A percentile compares a stretch with the other conserved stretches of the same genome.
These are phyloP conservation scores for Pleurozium schreberi DNA, from an alignment of 225 moss, liverwort and hornwort species.

Conservation along the genomic window DNA sequence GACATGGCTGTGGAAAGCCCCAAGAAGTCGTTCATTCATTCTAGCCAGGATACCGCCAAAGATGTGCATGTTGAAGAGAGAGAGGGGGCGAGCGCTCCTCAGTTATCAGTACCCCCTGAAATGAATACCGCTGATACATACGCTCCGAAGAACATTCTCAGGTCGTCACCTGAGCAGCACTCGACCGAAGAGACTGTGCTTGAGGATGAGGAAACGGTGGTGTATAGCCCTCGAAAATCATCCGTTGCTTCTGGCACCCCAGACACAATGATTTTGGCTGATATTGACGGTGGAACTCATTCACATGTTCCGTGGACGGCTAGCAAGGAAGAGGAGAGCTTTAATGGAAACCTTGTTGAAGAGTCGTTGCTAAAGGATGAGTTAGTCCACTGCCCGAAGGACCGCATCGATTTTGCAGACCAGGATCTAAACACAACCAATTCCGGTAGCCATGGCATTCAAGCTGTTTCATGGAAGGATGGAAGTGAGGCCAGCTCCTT, in stretches of 20 bases:
- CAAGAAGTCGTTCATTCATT: neutral
- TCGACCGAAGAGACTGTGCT: neutral
- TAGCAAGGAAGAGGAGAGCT: neutral
- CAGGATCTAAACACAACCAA: neutral
- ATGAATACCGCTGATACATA: neutral
- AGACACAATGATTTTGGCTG: neutral
- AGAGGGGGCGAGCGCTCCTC: neutral
- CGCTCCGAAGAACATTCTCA: neutral
- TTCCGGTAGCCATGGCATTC: neutral
- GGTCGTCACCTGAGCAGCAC: neutral
- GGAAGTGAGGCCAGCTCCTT: neutral
- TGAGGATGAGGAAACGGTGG: conserved; percentile 1
- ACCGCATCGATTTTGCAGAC: neutral
- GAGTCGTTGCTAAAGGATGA: neutral
- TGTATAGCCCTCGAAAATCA: neutral
- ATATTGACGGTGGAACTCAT: neutral
- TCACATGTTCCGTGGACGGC: neutral
- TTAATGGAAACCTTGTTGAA: neutral
- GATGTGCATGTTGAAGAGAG: neutral
- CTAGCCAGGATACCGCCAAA: neutral
- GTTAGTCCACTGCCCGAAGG: neutral
- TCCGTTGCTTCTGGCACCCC: neutral
- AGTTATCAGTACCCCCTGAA: neutral
- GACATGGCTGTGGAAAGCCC: neutral
- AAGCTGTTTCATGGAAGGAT: neutral